A percentile compares a stretch with the other conserved stretches of the same genome.
phyloP scores from a whole-genome alignment of 495 filamentous ascomycete genomes.

The Aspergillus egyptiacus region DNA sequence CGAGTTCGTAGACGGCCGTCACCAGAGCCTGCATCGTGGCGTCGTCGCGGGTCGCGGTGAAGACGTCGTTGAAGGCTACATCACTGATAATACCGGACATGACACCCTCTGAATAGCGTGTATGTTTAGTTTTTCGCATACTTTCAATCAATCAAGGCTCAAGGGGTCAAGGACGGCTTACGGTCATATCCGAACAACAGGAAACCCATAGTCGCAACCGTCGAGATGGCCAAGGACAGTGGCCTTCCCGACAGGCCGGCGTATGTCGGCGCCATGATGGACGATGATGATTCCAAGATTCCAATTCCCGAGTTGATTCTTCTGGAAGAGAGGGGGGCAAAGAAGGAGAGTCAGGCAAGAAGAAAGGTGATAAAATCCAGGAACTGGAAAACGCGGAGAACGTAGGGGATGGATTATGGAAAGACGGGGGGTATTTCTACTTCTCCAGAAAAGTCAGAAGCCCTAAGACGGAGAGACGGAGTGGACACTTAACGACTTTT shows the following conservation, averaged over 20 bases:
- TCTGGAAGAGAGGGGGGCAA: neutral
- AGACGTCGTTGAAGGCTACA: slow-evolving; percentile 61
- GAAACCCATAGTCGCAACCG: slow-evolving; percentile 62
- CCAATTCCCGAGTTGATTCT: too few species aligned
- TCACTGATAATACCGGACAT: slow-evolving; percentile 82
- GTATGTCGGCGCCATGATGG: slow-evolving; percentile 34
- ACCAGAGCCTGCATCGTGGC: slow-evolving; percentile 73
- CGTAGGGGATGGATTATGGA: slow-evolving; percentile 1
- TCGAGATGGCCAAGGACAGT: slow-evolving; percentile 53
- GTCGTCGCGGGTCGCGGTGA: slow-evolving; percentile 59
- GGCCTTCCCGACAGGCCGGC: slow-evolving; percentile 55
- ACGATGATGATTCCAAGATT: neutral
- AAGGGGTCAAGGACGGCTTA: slow-evolving; percentile 19
- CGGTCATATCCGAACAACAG: slow-evolving; percentile 64
- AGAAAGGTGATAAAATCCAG: neutral
- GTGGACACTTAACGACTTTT: neutral
- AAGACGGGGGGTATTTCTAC: slow-evolving; percentile 13
- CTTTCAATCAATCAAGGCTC: too few species aligned
- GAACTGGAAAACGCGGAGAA: slow-evolving; percentile 5
- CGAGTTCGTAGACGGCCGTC: slow-evolving; percentile 79
- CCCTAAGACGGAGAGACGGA: neutral
- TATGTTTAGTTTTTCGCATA: neutral
- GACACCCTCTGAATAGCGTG: slow-evolving; percentile 44
- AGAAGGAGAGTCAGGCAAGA: neutral
- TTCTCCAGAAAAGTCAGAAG: slow-evolving; percentile 7